Percentiles rank a stretch among this genome's conserved stretches.
Conservation (phyloP, 75 land plant species). For the Cunninghamia lanceolata region DNA sequence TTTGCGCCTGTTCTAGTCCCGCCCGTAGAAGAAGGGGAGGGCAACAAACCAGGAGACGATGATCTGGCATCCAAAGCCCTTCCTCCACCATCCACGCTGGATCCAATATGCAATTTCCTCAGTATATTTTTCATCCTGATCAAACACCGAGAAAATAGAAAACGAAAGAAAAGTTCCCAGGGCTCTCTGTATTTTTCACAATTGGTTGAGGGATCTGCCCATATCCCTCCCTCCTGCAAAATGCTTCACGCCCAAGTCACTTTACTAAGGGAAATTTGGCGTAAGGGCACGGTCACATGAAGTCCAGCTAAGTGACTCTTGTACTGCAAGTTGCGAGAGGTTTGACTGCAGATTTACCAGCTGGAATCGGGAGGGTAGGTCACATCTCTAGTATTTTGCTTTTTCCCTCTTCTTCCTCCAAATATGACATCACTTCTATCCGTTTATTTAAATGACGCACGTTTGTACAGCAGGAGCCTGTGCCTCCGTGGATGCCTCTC, state of each 20-base stretch:
- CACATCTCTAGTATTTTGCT: background rate
- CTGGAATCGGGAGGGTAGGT: background rate
- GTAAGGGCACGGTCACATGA: slow-evolving; percentile 2
- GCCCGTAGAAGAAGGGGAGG: slow-evolving; percentile 15
- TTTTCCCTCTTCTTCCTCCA: background rate
- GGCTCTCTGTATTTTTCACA: background rate
- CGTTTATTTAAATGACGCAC: background rate
- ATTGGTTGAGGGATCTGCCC: background rate
- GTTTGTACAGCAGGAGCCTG: background rate
- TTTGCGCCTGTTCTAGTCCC: background rate
- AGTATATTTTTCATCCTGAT: slow-evolving; percentile 70
- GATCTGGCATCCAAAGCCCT: slow-evolving; percentile 11
- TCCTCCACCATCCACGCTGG: slow-evolving; percentile 16
- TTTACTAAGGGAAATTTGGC: background rate
- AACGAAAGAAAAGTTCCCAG: background rate
- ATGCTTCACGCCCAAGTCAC: background rate
- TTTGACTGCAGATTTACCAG: background rate
- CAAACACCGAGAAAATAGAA: background rate
- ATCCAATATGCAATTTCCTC: slow-evolving; percentile 76
- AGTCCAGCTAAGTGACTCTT: background rate
- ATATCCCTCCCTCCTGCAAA: background rate
- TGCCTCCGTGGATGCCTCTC: background rate
- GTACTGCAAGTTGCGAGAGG: background rate
- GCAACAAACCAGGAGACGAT: slow-evolving; percentile 5
- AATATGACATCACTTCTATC: background rate